Conservation (phyloP, 192 early-diverging fungal species). For the Podila minutissima region DNA sequence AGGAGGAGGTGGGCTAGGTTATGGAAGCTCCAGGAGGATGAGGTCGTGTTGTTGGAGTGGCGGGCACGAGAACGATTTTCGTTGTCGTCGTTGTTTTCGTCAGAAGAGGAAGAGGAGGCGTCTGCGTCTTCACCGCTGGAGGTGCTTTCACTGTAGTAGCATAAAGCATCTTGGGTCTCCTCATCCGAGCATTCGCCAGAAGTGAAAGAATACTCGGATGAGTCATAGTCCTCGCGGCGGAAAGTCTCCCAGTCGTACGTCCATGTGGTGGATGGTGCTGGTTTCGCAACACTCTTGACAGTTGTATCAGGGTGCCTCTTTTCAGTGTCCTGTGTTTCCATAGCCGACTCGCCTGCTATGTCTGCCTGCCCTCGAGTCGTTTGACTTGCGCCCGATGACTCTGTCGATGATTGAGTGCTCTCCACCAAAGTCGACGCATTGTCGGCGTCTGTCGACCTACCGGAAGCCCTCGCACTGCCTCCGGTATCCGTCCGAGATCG, state of each 20-base stretch:
- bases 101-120: neutral
- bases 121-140: neutral
- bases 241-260: constrained; percentile 10
- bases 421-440: neutral
- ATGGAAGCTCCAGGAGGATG: neutral
- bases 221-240: constrained; percentile 38
- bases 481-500: neutral
- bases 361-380: too few species aligned
- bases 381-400: too few species aligned
- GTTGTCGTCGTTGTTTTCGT: neutral
- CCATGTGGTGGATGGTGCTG: neutral
- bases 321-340: neutral
- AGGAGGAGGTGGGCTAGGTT: neutral
- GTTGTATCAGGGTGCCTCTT: neutral
- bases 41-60: neutral
- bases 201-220: constrained; percentile 24
- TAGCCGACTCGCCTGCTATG: too few species aligned
- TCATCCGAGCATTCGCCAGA: constrained; percentile 24
- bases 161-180: neutral
- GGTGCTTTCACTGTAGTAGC: neutral
- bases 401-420: too few species aligned
- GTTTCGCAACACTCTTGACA: neutral
- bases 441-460: neutral
- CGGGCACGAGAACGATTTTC: neutral
- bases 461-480: neutral